Conservation (phyloP, 192 early-diverging fungal species). For the Haplosporangium gracile region DNA sequence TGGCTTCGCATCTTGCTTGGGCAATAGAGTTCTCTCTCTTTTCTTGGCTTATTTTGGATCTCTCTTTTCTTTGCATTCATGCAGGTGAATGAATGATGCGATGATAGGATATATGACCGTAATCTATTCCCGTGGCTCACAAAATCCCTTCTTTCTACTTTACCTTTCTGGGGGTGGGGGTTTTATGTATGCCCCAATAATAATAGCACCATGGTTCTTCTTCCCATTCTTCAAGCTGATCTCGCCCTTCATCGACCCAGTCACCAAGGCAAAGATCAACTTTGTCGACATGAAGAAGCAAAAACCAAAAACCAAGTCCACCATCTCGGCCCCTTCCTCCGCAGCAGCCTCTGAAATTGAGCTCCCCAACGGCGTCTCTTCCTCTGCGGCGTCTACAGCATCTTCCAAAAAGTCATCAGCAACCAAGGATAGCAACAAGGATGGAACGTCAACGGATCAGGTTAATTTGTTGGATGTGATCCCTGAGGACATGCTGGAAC, state of each 20-base stretch:
- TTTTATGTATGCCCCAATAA: not conserved
- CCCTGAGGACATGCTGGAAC: constrained; percentile 70
- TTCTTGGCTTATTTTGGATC: not conserved
- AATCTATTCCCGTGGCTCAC: constrained; percentile 3
- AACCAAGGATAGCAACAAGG: not conserved
- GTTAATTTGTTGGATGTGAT: constrained; percentile 67
- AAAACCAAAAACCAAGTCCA: constrained; percentile 16
- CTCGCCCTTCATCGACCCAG: constrained; percentile 92
- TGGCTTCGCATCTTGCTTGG: not conserved
- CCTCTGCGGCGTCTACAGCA: not conserved
- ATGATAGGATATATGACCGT: not conserved
- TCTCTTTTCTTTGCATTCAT: not conserved
- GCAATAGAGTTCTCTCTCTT: not conserved
- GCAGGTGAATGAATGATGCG: not conserved
- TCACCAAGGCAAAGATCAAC: constrained; percentile 89
- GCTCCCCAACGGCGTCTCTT: not conserved
- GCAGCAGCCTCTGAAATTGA: constrained; percentile 35
- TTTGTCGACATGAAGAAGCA: constrained; percentile 80
- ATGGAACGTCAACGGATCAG: constrained; percentile 46
- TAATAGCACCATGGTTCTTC: constrained; percentile 86
- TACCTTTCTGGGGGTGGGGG: constrained; percentile 1
- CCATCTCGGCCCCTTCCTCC: constrained; percentile 39
- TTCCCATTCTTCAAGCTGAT: constrained; percentile 86
- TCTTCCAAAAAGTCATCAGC: constrained; percentile 7
- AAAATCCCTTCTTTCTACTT: not conserved